phyloP scores from a whole-genome alignment of 225 moss, liverwort and hornwort species.

The Polytrichum formosum region DNA sequence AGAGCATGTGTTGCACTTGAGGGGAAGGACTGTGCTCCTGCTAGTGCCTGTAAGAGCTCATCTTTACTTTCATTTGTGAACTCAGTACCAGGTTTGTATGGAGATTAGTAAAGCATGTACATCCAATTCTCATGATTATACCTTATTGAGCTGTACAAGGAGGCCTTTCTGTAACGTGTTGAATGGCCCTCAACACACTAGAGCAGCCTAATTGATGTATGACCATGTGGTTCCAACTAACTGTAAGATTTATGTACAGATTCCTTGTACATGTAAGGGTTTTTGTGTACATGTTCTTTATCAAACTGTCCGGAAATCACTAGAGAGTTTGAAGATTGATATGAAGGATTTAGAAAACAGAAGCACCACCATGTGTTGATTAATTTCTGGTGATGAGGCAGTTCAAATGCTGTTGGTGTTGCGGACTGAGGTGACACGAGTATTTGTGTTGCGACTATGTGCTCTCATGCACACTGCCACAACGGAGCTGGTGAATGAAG shows the following conservation, averaged over 20 bases:
- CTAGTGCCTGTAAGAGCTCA: constrained; percentile 59
- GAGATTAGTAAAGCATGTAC: too few relatives aligned
- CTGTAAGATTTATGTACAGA: too few relatives aligned
- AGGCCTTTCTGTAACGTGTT: neutral
- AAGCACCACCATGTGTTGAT: neutral
- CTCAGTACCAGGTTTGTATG: too few relatives aligned
- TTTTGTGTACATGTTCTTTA: too few relatives aligned
- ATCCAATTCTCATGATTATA: too few relatives aligned
- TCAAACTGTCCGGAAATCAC: too few relatives aligned
- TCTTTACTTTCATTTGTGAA: neutral
- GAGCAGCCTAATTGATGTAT: too few relatives aligned
- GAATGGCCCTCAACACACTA: neutral
- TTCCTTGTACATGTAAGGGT: too few relatives aligned
- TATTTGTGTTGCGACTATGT: constrained; percentile 88
- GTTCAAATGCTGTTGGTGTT: constrained; percentile 95
- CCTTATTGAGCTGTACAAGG: neutral
- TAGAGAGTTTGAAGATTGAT: too few relatives aligned
- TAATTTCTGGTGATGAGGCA: constrained; percentile 29
- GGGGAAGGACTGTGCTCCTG: constrained; percentile 85
- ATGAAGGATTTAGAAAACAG: too few relatives aligned
- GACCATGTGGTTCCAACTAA: too few relatives aligned
- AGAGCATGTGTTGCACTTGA: constrained; percentile 85
- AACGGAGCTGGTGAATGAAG: constrained; percentile 75
- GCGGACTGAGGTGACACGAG: constrained; percentile 90
- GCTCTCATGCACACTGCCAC: constrained; percentile 78